Base-by-base conservation (phyloP, 1,139 yeast species). In the Debaryomyces sp. region DNA sequence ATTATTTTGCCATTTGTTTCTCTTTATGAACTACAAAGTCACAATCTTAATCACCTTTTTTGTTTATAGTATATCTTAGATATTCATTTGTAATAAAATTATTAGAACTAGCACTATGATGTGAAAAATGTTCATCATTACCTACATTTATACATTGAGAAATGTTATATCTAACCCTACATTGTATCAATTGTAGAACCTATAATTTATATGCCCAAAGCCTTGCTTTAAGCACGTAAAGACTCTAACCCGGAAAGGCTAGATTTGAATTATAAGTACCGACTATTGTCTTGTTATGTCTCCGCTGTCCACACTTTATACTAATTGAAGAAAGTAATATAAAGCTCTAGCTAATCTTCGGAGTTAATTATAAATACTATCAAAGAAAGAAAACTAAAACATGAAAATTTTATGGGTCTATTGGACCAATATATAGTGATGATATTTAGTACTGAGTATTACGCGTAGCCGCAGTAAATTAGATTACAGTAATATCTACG, bases 301-400 rank as follows among this genome's bases (percentile, higher is more conserved):
- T 82, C 87, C 81, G 86, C 81, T 82, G 87, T 82, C 87, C 89
- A 81, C 89, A 78, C 88, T 77, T 70, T 68, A 68, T 63, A 68
- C 68, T 72, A 68, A 71, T 60, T 56, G 68, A 55, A 56, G 64
- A 57, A 58, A 54, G 52, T 63, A 68, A 70, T 69, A 71, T 66
- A 68, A 80, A 80, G 86, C 81, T 81, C 86, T 81, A 81, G 71
- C 82, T 67, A 59, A 66, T 59, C 54, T 60, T 77, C 85, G 81
- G 85, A 80, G 83, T 59, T 52, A 53, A 59, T 53, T 55, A 53
- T 50, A 56, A 54, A 50, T 60, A 60, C 67, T 63, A 62, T 62
- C 65, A 56, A 49, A 64, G 61, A 54, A 45, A 48, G 50, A 49
- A 50, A 48, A 43, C 29, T 43, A 6, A 23, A 44, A 36, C 22